A percentile compares a stretch with the other conserved stretches of the same genome.
phyloP scores from a whole-genome alignment of 805 yeast species.

The Metschnikowia lochheadii region DNA sequence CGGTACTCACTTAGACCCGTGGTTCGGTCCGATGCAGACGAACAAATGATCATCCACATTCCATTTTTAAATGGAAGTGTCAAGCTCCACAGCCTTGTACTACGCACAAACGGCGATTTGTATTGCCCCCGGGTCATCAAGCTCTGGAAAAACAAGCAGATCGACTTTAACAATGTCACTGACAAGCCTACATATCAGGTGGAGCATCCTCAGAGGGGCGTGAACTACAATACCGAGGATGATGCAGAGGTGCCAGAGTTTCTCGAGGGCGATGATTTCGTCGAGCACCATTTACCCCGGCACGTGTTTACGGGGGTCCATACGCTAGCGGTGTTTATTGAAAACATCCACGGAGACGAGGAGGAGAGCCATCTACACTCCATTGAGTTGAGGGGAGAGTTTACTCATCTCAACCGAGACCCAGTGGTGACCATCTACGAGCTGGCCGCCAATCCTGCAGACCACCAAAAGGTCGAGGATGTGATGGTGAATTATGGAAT shows the following conservation, averaged over 20 bases:
- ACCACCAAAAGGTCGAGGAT: constrained; percentile 49
- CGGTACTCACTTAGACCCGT: constrained; percentile 46
- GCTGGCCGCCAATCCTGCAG: constrained; percentile 88
- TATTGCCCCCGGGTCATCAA: constrained; percentile 68
- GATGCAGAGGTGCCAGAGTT: constrained; percentile 32
- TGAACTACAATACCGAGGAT: constrained; percentile 35
- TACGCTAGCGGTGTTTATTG: constrained; percentile 63
- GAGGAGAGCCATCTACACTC: constrained; percentile 58
- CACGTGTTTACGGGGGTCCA: constrained; percentile 67
- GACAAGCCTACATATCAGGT: constrained; percentile 49
- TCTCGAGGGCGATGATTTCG: constrained; percentile 45
- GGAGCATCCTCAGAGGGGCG: constrained; percentile 64
- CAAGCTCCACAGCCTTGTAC: constrained; percentile 65
- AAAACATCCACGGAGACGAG: constrained; percentile 45
- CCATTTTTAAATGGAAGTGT: constrained; percentile 74
- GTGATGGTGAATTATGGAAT: constrained; percentile 2
- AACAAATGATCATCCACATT: constrained; percentile 69
- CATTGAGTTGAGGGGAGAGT: constrained; percentile 78
- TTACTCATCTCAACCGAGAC: constrained; percentile 50
- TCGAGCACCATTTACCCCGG: constrained; percentile 79
- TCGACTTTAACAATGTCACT: constrained; percentile 69
- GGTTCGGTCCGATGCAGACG: constrained; percentile 71
- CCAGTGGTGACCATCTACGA: constrained; percentile 81
- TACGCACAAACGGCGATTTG: constrained; percentile 60
- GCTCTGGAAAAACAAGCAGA: constrained; percentile 64